Percentiles rank a stretch among this genome's conserved stretches.
Conservation (phyloP, 805 yeast species). For the Candida wancherniae region DNA sequence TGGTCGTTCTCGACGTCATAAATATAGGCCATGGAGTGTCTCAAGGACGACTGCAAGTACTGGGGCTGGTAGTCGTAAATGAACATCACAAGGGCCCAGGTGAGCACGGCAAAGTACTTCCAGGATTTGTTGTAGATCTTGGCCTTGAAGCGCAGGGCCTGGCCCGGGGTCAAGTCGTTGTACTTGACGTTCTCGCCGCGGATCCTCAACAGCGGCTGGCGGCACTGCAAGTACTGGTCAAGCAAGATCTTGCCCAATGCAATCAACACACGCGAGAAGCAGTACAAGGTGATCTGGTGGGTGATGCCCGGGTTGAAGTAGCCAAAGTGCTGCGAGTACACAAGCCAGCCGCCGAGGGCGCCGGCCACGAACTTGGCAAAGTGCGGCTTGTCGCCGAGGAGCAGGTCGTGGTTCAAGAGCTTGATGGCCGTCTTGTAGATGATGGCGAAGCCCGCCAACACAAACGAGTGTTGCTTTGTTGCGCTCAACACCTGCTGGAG, state of each 20-base stretch:
- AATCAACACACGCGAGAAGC: slow-evolving; percentile 61
- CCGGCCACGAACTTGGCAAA: slow-evolving; percentile 37
- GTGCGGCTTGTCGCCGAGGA: slow-evolving; percentile 29
- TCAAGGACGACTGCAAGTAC: slow-evolving; percentile 58
- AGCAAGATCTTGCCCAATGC: slow-evolving; percentile 54
- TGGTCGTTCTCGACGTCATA: slow-evolving; percentile 54
- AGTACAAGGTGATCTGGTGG: slow-evolving; percentile 72
- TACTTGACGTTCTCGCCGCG: slow-evolving; percentile 18
- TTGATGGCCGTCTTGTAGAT: slow-evolving; percentile 42
- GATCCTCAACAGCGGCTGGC: slow-evolving; percentile 28
- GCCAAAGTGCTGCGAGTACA: slow-evolving; percentile 41
- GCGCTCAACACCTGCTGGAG: slow-evolving; percentile 44
- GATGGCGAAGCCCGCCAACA: slow-evolving; percentile 53
- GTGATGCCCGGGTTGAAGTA: slow-evolving; percentile 48
- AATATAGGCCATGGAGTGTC: slow-evolving; percentile 66
- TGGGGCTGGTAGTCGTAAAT: slow-evolving; percentile 60
- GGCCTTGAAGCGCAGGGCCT: slow-evolving; percentile 29
- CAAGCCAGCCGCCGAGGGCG: slow-evolving; percentile 38
- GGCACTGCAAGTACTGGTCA: slow-evolving; percentile 33
- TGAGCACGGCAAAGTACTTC: slow-evolving; percentile 56
- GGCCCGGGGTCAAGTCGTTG: slow-evolving; percentile 27
- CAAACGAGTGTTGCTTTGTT: slow-evolving; percentile 51
- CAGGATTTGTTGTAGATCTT: slow-evolving; percentile 39
- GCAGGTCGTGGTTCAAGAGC: slow-evolving; percentile 26
- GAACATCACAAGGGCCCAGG: slow-evolving; percentile 75